A percentile compares a stretch with the other conserved stretches of the same genome.
phyloP scores from a whole-genome alignment of 139 green algal species.

The Yamagishiella unicocca region DNA sequence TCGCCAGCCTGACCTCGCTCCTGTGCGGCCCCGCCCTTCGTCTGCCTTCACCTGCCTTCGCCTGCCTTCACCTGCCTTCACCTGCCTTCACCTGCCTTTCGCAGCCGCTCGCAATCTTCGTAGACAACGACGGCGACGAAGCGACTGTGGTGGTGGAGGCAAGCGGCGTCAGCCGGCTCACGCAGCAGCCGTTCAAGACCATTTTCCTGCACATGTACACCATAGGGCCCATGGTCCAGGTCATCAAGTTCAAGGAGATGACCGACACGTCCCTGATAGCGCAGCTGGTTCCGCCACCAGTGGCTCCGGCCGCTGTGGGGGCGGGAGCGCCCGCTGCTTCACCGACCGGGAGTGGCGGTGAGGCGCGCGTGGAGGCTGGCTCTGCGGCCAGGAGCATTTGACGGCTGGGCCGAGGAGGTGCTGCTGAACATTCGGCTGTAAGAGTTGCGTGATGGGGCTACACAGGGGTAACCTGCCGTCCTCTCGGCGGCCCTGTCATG shows the following conservation, averaged over 20 bases:
- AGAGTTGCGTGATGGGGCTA: no score
- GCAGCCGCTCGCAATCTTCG: constrained; percentile 40
- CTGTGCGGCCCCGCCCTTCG: no score
- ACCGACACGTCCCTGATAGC: constrained; percentile 30
- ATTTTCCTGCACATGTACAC: constrained; percentile 33
- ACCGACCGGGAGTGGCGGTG: neutral
- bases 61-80: no score
- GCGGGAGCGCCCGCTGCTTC: neutral
- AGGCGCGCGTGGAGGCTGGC: neutral
- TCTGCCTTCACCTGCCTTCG: no score
- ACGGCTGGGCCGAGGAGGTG: no score
- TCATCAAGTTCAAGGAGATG: constrained; percentile 42
- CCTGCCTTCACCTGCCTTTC: neutral
- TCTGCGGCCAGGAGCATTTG: neutral
- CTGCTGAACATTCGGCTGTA: no score
- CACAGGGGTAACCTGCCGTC: no score
- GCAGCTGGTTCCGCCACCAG: constrained; percentile 20
- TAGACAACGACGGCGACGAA: constrained; percentile 46
- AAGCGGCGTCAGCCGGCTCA: constrained; percentile 4
- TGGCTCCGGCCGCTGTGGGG: neutral
- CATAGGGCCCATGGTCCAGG: constrained; percentile 6
- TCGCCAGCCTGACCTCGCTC: no score
- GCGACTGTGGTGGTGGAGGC: constrained; percentile 41
- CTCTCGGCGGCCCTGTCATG: no score
- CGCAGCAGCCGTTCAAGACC: constrained; percentile 2